These are phyloP conservation scores for Silybum marianum DNA, from an alignment of 129 eudicot species.

Conservation along the genomic window DNA sequence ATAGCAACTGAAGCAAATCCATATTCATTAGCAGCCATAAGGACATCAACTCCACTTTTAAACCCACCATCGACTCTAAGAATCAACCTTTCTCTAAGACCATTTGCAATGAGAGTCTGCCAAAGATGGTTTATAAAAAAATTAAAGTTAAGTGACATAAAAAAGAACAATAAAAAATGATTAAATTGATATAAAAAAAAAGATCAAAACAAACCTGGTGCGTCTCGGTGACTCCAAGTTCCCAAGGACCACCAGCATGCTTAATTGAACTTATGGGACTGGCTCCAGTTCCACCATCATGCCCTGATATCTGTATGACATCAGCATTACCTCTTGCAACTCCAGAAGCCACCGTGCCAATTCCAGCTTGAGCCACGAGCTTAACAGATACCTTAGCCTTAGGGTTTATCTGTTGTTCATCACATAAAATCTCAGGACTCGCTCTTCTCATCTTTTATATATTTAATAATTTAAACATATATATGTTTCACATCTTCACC, in stretches of 20 bases:
- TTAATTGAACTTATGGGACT: conserved; percentile 98
- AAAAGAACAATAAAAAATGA: neutral
- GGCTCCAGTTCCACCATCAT: conserved; percentile 99
- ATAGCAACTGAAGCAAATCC: conserved; percentile 98
- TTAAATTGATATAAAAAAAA: neutral
- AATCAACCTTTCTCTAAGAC: conserved; percentile 95
- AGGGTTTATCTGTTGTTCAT: conserved; percentile 74
- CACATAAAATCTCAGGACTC: conserved; percentile 20
- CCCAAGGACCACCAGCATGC: conserved; percentile 99
- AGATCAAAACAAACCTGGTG: conserved; percentile 66
- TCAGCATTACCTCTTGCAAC: conserved; percentile 99
- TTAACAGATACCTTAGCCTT: conserved; percentile 98
- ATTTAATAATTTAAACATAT: neutral
- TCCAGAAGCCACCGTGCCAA: conserved; percentile 99
- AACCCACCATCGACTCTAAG: conserved; percentile 98
- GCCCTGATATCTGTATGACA: conserved; percentile 97
- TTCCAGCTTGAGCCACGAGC: conserved; percentile 99
- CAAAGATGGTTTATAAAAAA: neutral
- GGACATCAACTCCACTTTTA: conserved; percentile 97
- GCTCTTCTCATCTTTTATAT: neutral
- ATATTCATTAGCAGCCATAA: conserved; percentile 99
- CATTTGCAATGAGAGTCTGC: conserved; percentile 87
- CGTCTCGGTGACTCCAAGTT: conserved; percentile 95
- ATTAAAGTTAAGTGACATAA: neutral
- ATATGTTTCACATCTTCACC: conserved; percentile 40